Evolutionary conservation across 1,284 basidiomycete genomes (phyloP).

Genomic region (Abortiporus biennis): DNA sequence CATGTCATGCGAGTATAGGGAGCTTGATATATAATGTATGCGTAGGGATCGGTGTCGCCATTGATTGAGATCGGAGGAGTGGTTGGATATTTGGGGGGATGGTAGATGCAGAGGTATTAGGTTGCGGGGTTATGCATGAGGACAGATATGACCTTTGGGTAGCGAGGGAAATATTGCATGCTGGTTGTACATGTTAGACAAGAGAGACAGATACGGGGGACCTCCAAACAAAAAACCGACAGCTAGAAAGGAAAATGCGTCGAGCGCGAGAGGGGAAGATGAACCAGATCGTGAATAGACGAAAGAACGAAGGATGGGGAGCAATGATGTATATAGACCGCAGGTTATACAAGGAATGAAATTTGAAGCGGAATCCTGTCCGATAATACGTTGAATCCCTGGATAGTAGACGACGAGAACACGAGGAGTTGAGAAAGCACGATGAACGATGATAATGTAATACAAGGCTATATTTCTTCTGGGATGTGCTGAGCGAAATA

Average conservation of each 20-base stretch:
- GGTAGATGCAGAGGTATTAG: slow-evolving; percentile 9
- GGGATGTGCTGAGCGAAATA: slow-evolving; percentile 71
- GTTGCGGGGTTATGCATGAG: slow-evolving; percentile 11
- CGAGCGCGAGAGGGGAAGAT: slow-evolving; percentile 12
- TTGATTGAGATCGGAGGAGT: too few relatives aligned
- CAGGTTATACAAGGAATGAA: slow-evolving; percentile 24
- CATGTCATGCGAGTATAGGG: too few relatives aligned
- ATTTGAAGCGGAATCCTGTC: slow-evolving; percentile 19
- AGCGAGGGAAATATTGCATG: slow-evolving; percentile 22
- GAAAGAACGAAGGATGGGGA: slow-evolving; percentile 22
- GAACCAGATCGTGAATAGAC: slow-evolving; percentile 18
- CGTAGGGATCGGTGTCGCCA: too few relatives aligned
- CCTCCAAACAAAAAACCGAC: slow-evolving; percentile 19
- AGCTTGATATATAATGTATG: too few relatives aligned
- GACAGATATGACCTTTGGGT: slow-evolving; percentile 16
- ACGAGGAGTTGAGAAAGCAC: neutral
- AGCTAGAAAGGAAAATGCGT: slow-evolving; percentile 12
- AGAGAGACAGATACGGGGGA: slow-evolving; percentile 8
- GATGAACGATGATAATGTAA: neutral
- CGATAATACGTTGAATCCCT: slow-evolving; percentile 18
- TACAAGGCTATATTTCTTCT: slow-evolving; percentile 25
- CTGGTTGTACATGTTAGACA: slow-evolving; percentile 23
- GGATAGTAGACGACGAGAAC: neutral
- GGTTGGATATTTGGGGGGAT: too few relatives aligned
- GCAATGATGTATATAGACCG: slow-evolving; percentile 22